These are phyloP conservation scores for Epichloe bromicola DNA, from an alignment of 2,329 filamentous ascomycete genomes.

Conservation along the genomic window DNA sequence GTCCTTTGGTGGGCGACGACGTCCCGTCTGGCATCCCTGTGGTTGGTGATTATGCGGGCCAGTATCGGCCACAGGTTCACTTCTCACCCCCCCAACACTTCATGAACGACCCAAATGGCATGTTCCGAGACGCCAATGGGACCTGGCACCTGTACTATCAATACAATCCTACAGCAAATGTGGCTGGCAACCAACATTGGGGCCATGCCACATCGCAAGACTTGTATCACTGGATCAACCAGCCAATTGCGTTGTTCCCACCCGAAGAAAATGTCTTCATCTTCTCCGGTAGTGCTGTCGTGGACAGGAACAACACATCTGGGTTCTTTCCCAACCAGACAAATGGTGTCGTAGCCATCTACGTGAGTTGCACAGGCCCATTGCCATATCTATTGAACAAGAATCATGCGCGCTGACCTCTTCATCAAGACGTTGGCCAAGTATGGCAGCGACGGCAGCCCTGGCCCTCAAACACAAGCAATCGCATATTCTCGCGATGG, in stretches of 20 bases:
- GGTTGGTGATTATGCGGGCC: conserved; percentile 8
- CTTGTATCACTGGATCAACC: conserved; percentile 51
- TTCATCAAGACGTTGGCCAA: conserved; percentile 13
- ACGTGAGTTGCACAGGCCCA: conserved; percentile 12
- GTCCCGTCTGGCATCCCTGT: conserved; percentile 14
- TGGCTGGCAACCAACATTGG: conserved; percentile 51
- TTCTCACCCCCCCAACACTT: conserved; percentile 4
- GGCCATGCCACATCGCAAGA: conserved; percentile 51
- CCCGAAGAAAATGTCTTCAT: conserved; percentile 29
- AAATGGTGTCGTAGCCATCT: conserved; percentile 46
- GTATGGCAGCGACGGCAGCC: neutral
- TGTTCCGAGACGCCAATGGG: conserved; percentile 40
- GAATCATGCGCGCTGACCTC: neutral
- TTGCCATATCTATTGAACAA: neutral
- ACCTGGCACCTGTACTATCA: conserved; percentile 55
- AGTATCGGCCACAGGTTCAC: conserved; percentile 10
- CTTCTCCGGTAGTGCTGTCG: conserved; percentile 42
- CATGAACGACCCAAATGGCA: conserved; percentile 7
- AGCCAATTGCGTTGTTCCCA: conserved; percentile 47
- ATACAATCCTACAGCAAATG: conserved; percentile 28
- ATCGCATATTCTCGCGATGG: conserved; percentile 50
- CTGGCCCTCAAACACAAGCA: conserved; percentile 35
- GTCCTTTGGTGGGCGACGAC: neutral
- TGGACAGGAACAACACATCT: conserved; percentile 51
- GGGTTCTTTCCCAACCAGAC: conserved; percentile 48